Conservation (phyloP, 352 stramenopile species). For the Globisporangium iwayamae region DNA sequence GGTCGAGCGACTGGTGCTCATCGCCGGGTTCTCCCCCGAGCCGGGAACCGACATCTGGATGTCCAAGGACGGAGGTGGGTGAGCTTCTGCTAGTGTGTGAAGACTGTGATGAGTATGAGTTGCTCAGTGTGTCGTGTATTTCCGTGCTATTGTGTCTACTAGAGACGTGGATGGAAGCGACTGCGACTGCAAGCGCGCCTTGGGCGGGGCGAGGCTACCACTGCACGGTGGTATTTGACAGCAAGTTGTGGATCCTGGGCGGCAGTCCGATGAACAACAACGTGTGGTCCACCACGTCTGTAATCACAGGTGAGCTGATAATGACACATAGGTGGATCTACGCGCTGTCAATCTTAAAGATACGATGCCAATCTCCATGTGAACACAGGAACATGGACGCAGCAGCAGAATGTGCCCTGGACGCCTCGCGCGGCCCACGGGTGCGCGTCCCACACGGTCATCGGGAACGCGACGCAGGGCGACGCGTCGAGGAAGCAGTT, state of each 20-base stretch:
- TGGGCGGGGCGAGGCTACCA: slow-evolving; percentile 72
- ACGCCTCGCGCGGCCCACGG: slow-evolving; percentile 50
- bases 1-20: slow-evolving; percentile 49
- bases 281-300: slow-evolving; percentile 65
- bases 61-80: slow-evolving; percentile 54
- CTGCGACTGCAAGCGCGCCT: slow-evolving; percentile 19
- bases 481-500: slow-evolving; percentile 47
- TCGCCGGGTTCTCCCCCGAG: slow-evolving; percentile 74
- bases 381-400: slow-evolving; percentile 27
- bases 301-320: slow-evolving; percentile 31
- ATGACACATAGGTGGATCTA: too few species aligned
- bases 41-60: slow-evolving; percentile 75
- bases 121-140: background rate
- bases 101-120: background rate
- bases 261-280: slow-evolving; percentile 80
- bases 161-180: slow-evolving; percentile 48
- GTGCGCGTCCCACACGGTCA: slow-evolving; percentile 49
- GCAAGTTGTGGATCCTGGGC: slow-evolving; percentile 63
- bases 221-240: slow-evolving; percentile 60
- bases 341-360: too few species aligned
- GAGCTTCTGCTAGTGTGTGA: background rate
- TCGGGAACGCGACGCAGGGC: slow-evolving; percentile 46
- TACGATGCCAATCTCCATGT: too few species aligned
- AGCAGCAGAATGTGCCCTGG: slow-evolving; percentile 49
- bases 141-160: background rate